Evolutionary conservation across 768 basidiomycete species (phyloP).

Genomic region (Suillus ampliporus): DNA sequence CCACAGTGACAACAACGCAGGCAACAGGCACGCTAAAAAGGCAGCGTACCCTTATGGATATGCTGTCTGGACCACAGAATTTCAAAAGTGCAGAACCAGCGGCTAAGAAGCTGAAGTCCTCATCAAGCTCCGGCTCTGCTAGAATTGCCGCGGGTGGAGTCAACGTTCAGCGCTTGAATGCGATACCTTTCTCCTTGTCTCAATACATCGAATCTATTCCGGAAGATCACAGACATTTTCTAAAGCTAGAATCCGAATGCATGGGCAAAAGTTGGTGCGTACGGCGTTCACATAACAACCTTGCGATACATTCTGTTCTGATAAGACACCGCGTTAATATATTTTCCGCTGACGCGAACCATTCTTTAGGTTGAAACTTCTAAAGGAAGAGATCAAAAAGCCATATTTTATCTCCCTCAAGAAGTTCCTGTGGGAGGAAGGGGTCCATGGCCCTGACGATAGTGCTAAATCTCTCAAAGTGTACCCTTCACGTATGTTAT

Average conservation of each 20-base stretch:
- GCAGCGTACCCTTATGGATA: constrained; percentile 69
- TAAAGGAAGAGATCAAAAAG: constrained; percentile 76
- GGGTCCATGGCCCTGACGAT: constrained; percentile 59
- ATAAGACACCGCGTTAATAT: neutral
- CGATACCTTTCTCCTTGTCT: constrained; percentile 69
- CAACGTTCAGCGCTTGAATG: constrained; percentile 51
- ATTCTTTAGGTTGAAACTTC: constrained; percentile 65
- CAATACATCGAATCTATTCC: constrained; percentile 58
- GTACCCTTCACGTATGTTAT: constrained; percentile 72
- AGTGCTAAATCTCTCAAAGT: constrained; percentile 56
- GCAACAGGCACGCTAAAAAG: constrained; percentile 46
- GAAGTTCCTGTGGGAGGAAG: constrained; percentile 68
- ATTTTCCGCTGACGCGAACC: constrained; percentile 17
- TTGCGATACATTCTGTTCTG: constrained; percentile 7
- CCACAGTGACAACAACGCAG: constrained; percentile 22
- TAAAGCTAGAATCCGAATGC: constrained; percentile 72
- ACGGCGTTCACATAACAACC: neutral
- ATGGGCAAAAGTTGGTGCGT: constrained; percentile 74
- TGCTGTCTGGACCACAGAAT: constrained; percentile 51
- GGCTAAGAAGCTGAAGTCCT: constrained; percentile 55
- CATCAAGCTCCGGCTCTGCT: constrained; percentile 24
- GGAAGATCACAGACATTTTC: constrained; percentile 60
- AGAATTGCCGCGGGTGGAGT: constrained; percentile 15
- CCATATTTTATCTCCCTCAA: constrained; percentile 80
- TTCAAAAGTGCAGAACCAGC: constrained; percentile 31